Evolutionary conservation across 1,139 yeast species (phyloP).

Genomic region (Pichia sp.): DNA sequence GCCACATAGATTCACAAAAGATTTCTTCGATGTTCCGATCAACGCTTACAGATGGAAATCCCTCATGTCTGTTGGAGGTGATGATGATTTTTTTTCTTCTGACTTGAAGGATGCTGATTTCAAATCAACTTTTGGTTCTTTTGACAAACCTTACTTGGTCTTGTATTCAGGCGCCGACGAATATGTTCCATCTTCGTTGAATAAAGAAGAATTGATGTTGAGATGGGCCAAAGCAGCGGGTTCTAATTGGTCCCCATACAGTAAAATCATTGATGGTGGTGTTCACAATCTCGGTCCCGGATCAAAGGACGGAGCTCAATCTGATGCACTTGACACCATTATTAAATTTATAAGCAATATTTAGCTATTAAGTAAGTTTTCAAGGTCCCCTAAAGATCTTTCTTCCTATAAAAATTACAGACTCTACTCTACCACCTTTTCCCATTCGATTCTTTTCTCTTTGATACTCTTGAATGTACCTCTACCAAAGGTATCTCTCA

Average conservation of each 20-base stretch:
- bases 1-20: constrained; percentile 42
- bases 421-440: background rate
- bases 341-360: constrained; percentile 13
- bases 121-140: constrained; percentile 47
- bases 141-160: constrained; percentile 45
- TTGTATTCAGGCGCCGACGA: constrained; percentile 59
- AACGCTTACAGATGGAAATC: constrained; percentile 69
- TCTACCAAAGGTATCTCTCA: constrained; percentile 42
- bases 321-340: constrained; percentile 13
- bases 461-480: constrained; percentile 14
- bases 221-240: constrained; percentile 43
- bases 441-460: constrained; percentile 24
- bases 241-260: constrained; percentile 45
- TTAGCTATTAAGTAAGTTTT: background rate
- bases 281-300: constrained; percentile 47
- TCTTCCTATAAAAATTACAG: background rate
- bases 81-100: constrained; percentile 54
- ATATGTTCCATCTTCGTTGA: constrained; percentile 47
- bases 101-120: constrained; percentile 46
- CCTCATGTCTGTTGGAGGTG: constrained; percentile 52
- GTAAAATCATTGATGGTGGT: constrained; percentile 56
- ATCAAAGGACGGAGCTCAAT: constrained; percentile 26
- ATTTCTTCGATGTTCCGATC: constrained; percentile 48
- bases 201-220: constrained; percentile 42
- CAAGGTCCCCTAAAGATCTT: too few species aligned